Conservation (phyloP, 768 basidiomycete genomes). For the Cubamyces lactineus region DNA sequence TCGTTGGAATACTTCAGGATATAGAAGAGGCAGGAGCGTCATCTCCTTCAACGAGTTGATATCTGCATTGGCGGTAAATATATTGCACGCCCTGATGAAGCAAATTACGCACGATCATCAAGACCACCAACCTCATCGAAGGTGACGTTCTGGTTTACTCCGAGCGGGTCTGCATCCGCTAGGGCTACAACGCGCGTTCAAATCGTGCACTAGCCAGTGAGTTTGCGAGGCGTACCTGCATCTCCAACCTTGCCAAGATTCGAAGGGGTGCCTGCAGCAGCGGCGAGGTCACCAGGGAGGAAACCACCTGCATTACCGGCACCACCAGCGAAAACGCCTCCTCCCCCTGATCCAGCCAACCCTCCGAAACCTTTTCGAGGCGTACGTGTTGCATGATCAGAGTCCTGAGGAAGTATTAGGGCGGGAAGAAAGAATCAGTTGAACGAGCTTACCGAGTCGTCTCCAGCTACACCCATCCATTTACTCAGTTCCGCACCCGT, state of each 20-base stretch:
- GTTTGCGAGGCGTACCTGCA: constrained; percentile 49
- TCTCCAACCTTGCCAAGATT: constrained; percentile 87
- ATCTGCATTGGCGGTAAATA: constrained; percentile 49
- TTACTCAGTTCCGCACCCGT: constrained; percentile 74
- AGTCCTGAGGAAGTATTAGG: constrained; percentile 54
- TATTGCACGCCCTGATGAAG: neutral
- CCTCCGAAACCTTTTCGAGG: constrained; percentile 69
- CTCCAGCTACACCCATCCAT: constrained; percentile 74
- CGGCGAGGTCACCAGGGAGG: constrained; percentile 63
- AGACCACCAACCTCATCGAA: constrained; percentile 97
- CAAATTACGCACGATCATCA: constrained; percentile 74
- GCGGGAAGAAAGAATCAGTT: neutral
- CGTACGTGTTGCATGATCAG: constrained; percentile 66
- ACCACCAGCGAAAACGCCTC: constrained; percentile 55
- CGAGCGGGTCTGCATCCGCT: constrained; percentile 94
- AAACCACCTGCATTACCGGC: constrained; percentile 55
- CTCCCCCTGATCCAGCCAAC: constrained; percentile 42
- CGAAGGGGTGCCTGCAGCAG: constrained; percentile 76
- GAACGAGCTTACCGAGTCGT: constrained; percentile 58
- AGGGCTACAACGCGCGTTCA: constrained; percentile 52
- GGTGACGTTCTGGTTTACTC: constrained; percentile 89
- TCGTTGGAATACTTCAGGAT: constrained; percentile 95
- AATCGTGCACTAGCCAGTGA: constrained; percentile 20
- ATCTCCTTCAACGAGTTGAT: constrained; percentile 98
- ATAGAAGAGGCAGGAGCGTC: constrained; percentile 92